phyloP scores from a whole-genome alignment of 2,329 filamentous ascomycete species.

The Verticillium alfalfae region DNA sequence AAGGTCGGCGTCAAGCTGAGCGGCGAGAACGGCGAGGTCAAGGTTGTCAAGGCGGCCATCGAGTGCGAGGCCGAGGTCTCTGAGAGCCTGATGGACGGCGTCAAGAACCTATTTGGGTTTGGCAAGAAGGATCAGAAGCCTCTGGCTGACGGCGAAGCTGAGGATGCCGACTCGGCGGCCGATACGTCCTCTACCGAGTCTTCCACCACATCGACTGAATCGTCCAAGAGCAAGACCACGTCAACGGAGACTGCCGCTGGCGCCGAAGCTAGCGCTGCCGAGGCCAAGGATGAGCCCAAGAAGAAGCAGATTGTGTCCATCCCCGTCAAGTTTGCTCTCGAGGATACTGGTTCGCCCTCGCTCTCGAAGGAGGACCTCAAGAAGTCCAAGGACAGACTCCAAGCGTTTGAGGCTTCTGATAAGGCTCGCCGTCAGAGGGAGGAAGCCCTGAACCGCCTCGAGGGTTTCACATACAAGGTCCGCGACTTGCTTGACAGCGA shows the following conservation, averaged over 20 bases:
- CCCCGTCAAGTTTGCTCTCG: constrained; percentile 42
- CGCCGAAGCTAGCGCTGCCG: constrained; percentile 37
- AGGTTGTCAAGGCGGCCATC: constrained; percentile 68
- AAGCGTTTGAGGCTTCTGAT: constrained; percentile 83
- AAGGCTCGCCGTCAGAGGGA: constrained; percentile 70
- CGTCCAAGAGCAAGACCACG: constrained; percentile 8
- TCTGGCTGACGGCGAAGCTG: constrained; percentile 53
- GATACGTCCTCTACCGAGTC: constrained; percentile 29
- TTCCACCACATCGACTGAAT: constrained; percentile 31
- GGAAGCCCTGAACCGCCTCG: constrained; percentile 87
- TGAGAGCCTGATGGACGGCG: constrained; percentile 79
- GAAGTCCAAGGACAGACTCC: constrained; percentile 63
- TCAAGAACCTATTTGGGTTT: constrained; percentile 95
- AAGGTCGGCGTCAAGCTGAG: constrained; percentile 72
- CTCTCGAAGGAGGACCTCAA: constrained; percentile 43
- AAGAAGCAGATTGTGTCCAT: constrained; percentile 55
- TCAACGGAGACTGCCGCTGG: constrained; percentile 33
- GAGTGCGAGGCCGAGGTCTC: constrained; percentile 76
- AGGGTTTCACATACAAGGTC: constrained; percentile 84
- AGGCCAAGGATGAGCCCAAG: constrained; percentile 45
- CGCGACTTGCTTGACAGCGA: constrained; percentile 78
- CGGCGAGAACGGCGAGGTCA: constrained; percentile 70
- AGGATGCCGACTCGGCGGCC: constrained; percentile 28
- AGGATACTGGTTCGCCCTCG: constrained; percentile 43
- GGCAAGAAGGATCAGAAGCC: constrained; percentile 82